phyloP scores from a whole-genome alignment of 257 asterid genomes.

The Solanum lycopersicoides region DNA sequence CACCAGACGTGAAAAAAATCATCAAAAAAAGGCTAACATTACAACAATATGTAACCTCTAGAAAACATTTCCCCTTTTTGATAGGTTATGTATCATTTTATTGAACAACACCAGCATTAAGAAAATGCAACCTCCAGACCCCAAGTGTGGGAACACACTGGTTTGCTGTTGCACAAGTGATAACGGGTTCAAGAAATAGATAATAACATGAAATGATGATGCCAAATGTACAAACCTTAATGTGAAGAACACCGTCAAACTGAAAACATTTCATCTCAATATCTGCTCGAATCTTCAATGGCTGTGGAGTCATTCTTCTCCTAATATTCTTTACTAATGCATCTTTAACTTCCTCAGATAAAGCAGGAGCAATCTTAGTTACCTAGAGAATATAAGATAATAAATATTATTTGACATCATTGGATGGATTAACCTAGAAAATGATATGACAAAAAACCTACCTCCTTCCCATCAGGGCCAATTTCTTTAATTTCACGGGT shows the following conservation, averaged over 20 bases:
- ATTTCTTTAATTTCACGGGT: constrained; percentile 91
- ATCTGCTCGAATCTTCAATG: constrained; percentile 93
- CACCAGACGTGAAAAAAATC: not conserved
- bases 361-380: constrained; percentile 76
- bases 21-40: not conserved
- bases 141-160: not conserved
- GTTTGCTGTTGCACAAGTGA: not conserved
- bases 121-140: not conserved
- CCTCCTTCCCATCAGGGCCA: constrained; percentile 93
- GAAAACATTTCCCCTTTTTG: not conserved
- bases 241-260: constrained; percentile 95
- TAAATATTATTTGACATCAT: not conserved
- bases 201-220: not conserved
- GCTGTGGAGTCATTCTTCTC: constrained; percentile 99
- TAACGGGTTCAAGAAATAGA: not conserved
- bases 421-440: not conserved
- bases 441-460: constrained; percentile 6
- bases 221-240: constrained; percentile 47
- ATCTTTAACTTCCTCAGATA: constrained; percentile 79
- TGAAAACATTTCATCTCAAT: constrained; percentile 97
- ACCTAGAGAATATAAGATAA: constrained; percentile 29
- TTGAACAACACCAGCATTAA: not conserved
- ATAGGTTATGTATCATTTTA: not conserved
- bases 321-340: constrained; percentile 81
- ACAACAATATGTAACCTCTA: not conserved